Evolutionary conservation across 768 basidiomycete genomes (phyloP), one percentile per base, ranked within the genome.

Genomic region (Leucogyrophana mollusca): DNA sequence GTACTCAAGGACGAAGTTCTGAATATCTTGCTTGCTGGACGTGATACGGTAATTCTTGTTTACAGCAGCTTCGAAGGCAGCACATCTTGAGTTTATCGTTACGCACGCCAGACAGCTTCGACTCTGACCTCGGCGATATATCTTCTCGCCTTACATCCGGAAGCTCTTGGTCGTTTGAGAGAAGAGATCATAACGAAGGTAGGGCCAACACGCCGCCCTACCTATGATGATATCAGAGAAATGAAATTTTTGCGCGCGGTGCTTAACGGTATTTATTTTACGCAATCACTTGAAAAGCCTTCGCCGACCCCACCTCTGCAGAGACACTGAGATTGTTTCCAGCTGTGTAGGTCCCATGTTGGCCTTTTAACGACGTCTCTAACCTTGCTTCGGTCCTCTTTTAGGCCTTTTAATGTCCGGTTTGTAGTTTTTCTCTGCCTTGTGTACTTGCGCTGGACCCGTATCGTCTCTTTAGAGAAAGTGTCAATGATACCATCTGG

Each of bases 211-310:
- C 53, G 59, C 4, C 51, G 61, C n/a, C 74, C 72, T 10, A 64
- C 66, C 0, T 71, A 68, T 49, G 71, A 73, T 38, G 64, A 73
- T 57, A 62, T 79, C 35, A 57, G 63, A 20, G 66, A 68, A 4
- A 68, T 75, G 69, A 75, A 70, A 49, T 72, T 66, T 49, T 56
- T 75, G 9, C 58, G 71, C 5, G 74, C 76, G 21, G 70, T 73
- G 20, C 60, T 74, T 25, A 73, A 74, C 46, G 74, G 73, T 73
- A 25, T 8, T 61, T 47, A 34, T n/a, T 16, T 27, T 11, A 13
- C 11, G 9, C 24, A 5, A 24, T 45, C 1, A 8, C 11, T 27
- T 13, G 3, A 7, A 17, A 6, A 9, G 32, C 36, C 34, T 9
- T 44, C 8, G 32, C 51, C 24, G 23, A 36, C 42, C 14, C 18